These are phyloP conservation scores for Ceratobasidium sp. DNA, from an alignment of 1,284 basidiomycete genomes.

Conservation along the genomic window DNA sequence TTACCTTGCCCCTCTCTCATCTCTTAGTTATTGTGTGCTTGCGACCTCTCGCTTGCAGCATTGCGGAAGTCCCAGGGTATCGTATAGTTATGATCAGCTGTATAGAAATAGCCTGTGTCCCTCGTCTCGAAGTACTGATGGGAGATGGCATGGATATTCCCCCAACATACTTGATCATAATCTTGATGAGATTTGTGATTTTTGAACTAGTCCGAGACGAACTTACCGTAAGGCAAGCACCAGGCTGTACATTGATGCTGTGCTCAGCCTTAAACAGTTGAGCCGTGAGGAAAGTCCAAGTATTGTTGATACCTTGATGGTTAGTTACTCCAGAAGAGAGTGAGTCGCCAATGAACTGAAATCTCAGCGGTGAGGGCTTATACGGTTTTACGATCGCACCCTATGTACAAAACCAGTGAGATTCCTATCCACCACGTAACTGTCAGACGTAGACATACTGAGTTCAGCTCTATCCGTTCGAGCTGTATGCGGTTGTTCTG, in stretches of 20 bases:
- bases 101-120: conserved; percentile 66
- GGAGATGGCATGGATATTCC: conserved; percentile 66
- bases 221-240: conserved; percentile 61
- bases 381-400: conserved; percentile 63
- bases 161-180: conserved; percentile 67
- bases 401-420: too few species aligned
- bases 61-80: conserved; percentile 67
- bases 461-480: conserved; percentile 61
- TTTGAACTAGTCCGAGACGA: not conserved
- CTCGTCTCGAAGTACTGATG: conserved; percentile 63
- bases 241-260: too few species aligned
- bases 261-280: conserved; percentile 67
- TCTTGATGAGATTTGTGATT: not conserved
- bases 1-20: too few species aligned
- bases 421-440: too few species aligned
- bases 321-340: conserved; percentile 66
- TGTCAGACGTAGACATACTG: too few species aligned
- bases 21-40: too few species aligned
- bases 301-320: conserved; percentile 60
- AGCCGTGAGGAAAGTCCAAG: conserved; percentile 66
- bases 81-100: conserved; percentile 67
- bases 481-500: conserved; percentile 68
- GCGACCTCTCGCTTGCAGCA: too few species aligned
- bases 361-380: conserved; percentile 60
- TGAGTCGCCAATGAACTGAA: too few species aligned